Percentiles rank a stretch among this genome's conserved stretches.
phyloP scores from a whole-genome alignment of 1,284 basidiomycete genomes.

The Laetiporus sulphureus region DNA sequence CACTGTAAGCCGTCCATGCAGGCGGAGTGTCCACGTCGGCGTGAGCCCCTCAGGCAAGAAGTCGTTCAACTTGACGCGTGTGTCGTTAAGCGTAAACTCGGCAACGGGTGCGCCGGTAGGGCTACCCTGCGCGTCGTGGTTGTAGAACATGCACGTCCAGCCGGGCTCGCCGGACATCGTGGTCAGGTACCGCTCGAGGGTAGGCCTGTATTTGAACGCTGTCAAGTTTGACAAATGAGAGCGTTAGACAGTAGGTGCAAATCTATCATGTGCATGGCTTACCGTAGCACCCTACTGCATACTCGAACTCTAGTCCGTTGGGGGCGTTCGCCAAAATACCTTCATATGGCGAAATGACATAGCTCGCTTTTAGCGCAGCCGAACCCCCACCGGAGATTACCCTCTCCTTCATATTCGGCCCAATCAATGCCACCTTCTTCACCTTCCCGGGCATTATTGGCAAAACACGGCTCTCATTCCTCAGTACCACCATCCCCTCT shows the following conservation, averaged over 20 bases:
- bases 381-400: slow-evolving; percentile 46
- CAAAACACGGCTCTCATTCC: slow-evolving; percentile 50
- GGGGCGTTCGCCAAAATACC: slow-evolving; percentile 46
- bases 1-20: slow-evolving; percentile 50
- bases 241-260: neutral
- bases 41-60: slow-evolving; percentile 57
- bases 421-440: slow-evolving; percentile 38
- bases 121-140: slow-evolving; percentile 40
- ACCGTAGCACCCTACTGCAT: slow-evolving; percentile 59
- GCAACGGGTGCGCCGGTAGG: slow-evolving; percentile 35
- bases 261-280: slow-evolving; percentile 11
- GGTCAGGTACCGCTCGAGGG: slow-evolving; percentile 46
- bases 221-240: neutral
- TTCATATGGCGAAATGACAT: slow-evolving; percentile 48
- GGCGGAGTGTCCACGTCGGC: slow-evolving; percentile 53
- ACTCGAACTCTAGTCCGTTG: slow-evolving; percentile 37
- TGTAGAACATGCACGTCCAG: slow-evolving; percentile 59
- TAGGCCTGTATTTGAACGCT: slow-evolving; percentile 58
- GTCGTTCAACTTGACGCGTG: slow-evolving; percentile 60
- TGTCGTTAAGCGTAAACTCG: slow-evolving; percentile 49
- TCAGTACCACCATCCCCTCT: slow-evolving; percentile 64
- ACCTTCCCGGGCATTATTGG: slow-evolving; percentile 28
- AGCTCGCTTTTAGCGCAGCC: slow-evolving; percentile 39
- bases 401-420: slow-evolving; percentile 38
- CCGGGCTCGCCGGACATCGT: slow-evolving; percentile 46